phyloP scores from a whole-genome alignment of 805 yeast genomes.

The Candida orba region DNA sequence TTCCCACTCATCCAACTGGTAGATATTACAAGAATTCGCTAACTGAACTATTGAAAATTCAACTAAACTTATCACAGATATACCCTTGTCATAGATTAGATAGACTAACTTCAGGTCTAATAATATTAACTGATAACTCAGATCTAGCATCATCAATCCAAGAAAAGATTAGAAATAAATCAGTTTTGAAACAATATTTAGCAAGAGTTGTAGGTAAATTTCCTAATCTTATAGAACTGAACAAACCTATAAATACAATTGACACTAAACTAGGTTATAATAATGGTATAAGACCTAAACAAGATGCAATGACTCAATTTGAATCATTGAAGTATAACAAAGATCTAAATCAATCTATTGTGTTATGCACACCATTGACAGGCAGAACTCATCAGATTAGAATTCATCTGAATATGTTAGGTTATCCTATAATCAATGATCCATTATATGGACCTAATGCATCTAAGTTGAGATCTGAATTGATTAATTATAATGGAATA shows the following conservation, averaged over 20 bases:
- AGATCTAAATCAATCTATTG: conserved; percentile 34
- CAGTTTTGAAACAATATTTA: conserved; percentile 71
- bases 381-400: conserved; percentile 96
- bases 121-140: conserved; percentile 33
- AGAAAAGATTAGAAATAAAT: conserved; percentile 55
- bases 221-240: conserved; percentile 43
- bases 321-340: conserved; percentile 21
- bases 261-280: conserved; percentile 73
- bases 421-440: conserved; percentile 86
- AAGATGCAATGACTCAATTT: conserved; percentile 59
- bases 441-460: conserved; percentile 46
- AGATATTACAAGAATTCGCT: conserved; percentile 67
- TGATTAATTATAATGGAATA: conserved; percentile 4
- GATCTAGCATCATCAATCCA: conserved; percentile 32
- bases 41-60: conserved; percentile 70
- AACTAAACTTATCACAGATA: conserved; percentile 29
- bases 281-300: conserved; percentile 31
- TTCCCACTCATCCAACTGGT: conserved; percentile 96
- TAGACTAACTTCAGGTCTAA: conserved; percentile 90
- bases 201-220: conserved; percentile 87
- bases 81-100: conserved; percentile 79
- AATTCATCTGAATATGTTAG: conserved; percentile 82
- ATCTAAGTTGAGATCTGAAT: conserved; percentile 5
- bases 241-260: conserved; percentile 58
- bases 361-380: conserved; percentile 77